Conservation (phyloP, 139 green algal species). For the Volvox reticuliferus region DNA sequence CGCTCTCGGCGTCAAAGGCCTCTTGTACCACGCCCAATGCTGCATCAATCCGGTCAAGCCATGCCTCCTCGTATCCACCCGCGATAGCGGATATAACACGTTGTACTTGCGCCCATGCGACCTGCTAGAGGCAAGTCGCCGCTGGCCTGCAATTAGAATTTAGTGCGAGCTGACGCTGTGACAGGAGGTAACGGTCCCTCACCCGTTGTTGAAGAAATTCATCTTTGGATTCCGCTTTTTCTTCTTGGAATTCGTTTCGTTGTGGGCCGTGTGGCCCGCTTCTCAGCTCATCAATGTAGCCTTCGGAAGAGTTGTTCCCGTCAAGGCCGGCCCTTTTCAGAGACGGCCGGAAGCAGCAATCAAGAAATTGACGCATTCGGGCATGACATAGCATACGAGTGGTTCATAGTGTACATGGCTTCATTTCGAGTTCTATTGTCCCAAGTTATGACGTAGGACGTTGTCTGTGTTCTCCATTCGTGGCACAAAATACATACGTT, state of each 20-base stretch:
- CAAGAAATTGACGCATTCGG: background rate
- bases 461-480: too few relatives aligned
- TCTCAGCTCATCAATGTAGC: background rate
- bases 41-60: conserved; percentile 1
- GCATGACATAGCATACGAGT: background rate
- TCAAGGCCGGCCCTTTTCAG: background rate
- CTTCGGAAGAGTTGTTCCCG: background rate
- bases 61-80: background rate
- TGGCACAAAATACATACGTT: too few relatives aligned
- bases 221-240: background rate
- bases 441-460: too few relatives aligned
- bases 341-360: conserved; percentile 6
- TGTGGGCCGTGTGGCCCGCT: background rate
- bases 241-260: background rate
- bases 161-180: background rate
- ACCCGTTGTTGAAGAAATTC: background rate
- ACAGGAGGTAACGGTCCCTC: background rate
- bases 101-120: background rate
- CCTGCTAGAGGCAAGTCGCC: background rate
- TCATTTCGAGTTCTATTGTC: too few relatives aligned
- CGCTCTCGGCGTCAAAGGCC: background rate
- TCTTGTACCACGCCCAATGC: background rate
- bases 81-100: background rate
- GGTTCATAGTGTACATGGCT: too few relatives aligned
- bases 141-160: background rate